Base-by-base conservation (phyloP, 2,329 filamentous ascomycete genomes). In the Lachnum nothofagi region DNA sequence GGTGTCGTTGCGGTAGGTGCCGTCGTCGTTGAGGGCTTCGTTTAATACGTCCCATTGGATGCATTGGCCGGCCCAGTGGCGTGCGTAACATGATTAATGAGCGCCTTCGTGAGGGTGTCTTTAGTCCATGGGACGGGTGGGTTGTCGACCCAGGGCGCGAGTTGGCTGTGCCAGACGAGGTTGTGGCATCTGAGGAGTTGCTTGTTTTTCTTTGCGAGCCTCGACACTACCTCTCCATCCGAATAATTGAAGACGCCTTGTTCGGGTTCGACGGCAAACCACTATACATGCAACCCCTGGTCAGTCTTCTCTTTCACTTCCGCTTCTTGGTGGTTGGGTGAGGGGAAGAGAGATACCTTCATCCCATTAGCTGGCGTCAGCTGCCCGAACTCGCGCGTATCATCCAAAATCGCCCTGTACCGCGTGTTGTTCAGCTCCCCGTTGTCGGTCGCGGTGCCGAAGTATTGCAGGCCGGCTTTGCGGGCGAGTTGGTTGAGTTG, bases 11-110 rank as follows among this genome's bases (percentile, higher is more conserved):
- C 78, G 70, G 65, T 70, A 78, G 6, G 69, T 72, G 12, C 78
- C 79, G 55, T 77, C 73, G 17, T 83, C 80, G 49, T 76, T 72
- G 34, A 82, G 70, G 4, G 74, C 77, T 68, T 85, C 81, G 63
- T 85, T 85, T 20, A 83, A 73, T 0, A 85, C 81, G 48, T 85
- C 81, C 80, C 80, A 85, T 24, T 75, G 72, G 62, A 79, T 78
- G 65, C 79, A 82, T 57, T 77, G 70, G 49, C 77, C 74, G 63
- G 75, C 75, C 69, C 77, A 83, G 65, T 83, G 73, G 12, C 67
- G 69, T 5, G 78, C 76, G 74, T 73, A 55, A 86, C 78, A 65
- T 86, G 82, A 44, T 75, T 74, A 60, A 78, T 69, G 49, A 85
- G 68, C 14, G 79, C 73, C 3, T 67, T 64, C 3, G 72, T 73